These are phyloP conservation scores for Blastobotrys terrestris DNA, from an alignment of 805 yeast species.

Conservation along the genomic window DNA sequence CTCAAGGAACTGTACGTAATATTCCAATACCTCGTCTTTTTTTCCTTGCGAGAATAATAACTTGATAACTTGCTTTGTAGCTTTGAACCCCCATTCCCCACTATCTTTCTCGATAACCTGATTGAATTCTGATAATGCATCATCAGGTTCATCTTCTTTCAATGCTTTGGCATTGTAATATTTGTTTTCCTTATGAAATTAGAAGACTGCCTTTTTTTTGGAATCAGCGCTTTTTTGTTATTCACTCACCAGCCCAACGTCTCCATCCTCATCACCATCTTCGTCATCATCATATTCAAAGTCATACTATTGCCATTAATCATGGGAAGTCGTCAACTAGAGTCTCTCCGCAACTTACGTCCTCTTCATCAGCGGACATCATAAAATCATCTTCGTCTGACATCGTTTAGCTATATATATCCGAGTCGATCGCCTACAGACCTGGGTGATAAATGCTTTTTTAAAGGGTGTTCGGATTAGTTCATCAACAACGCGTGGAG, in stretches of 20 bases:
- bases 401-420: too few relatives aligned
- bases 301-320: conserved; percentile 25
- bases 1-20: conserved; percentile 20
- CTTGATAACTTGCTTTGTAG: conserved; percentile 32
- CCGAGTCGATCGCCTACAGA: too few relatives aligned
- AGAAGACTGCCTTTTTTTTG: background rate
- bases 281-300: conserved; percentile 36
- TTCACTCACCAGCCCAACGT: conserved; percentile 17
- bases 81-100: conserved; percentile 29
- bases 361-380: conserved; percentile 35
- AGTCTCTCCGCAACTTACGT: conserved; percentile 15
- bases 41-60: conserved; percentile 20
- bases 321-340: background rate
- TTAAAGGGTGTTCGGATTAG: too few relatives aligned
- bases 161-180: conserved; percentile 35
- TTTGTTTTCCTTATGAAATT: conserved; percentile 28
- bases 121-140: conserved; percentile 28
- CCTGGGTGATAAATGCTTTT: too few relatives aligned
- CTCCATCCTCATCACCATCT: conserved; percentile 25
- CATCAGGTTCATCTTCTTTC: conserved; percentile 30
- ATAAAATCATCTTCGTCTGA: conserved; percentile 35
- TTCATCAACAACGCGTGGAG: too few relatives aligned
- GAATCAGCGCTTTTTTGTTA: background rate
- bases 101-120: conserved; percentile 24
- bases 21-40: conserved; percentile 19